phyloP scores from a whole-genome alignment of 2,329 filamentous ascomycete species.

The Arthrobotrys entomopaga region DNA sequence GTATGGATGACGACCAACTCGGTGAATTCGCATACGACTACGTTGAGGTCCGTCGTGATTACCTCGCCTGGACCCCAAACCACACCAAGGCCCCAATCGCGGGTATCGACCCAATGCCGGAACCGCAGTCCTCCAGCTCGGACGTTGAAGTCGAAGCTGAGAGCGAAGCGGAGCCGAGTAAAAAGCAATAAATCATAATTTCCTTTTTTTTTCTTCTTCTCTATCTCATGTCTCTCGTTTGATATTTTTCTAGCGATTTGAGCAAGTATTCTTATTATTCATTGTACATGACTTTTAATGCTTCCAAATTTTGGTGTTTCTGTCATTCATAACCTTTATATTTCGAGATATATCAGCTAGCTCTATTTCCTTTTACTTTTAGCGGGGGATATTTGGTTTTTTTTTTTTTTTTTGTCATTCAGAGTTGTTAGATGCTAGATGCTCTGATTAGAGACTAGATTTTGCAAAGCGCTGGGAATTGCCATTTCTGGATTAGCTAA shows the following conservation, averaged over 20 bases:
- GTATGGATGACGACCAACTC: constrained; percentile 90
- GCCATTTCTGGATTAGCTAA: not conserved
- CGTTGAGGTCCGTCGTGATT: constrained; percentile 86
- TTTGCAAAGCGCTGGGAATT: constrained; percentile 3
- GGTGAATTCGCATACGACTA: constrained; percentile 92
- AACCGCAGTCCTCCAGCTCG: constrained; percentile 32
- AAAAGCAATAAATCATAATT: constrained; percentile 2
- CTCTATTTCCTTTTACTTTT: constrained; percentile 6
- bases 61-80: constrained; percentile 82
- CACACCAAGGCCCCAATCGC: constrained; percentile 52
- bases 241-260: not conserved
- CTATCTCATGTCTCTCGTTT: not conserved
- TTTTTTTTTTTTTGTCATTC: not conserved
- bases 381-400: constrained; percentile 18
- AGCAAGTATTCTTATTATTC: constrained; percentile 2
- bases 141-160: constrained; percentile 30
- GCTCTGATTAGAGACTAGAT: constrained; percentile 40
- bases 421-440: constrained; percentile 26
- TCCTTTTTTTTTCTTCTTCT: not conserved
- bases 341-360: constrained; percentile 21
- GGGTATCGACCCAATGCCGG: constrained; percentile 32
- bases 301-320: constrained; percentile 15
- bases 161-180: constrained; percentile 16
- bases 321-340: not conserved
- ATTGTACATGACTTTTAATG: constrained; percentile 22